Percentiles rank a stretch among this genome's conserved stretches.
Evolutionary conservation across 257 asterid species (phyloP).

Genomic region (Primulina huaijiensis): DNA sequence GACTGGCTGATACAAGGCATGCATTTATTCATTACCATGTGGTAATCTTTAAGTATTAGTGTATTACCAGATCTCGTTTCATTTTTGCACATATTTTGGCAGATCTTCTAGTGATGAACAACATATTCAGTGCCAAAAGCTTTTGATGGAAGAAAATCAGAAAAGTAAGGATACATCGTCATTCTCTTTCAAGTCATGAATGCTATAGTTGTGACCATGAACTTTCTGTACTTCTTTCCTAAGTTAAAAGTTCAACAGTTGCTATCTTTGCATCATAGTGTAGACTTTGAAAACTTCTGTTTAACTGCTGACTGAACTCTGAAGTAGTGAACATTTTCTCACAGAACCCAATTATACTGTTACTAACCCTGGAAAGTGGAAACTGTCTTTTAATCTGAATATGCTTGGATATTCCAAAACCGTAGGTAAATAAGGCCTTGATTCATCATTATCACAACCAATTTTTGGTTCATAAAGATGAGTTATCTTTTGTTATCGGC

Average conservation of each 20-base stretch:
- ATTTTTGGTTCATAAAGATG: neutral
- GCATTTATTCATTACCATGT: conserved; percentile 16
- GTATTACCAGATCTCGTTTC: conserved; percentile 6
- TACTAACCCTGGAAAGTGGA: conserved; percentile 1
- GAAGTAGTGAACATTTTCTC: neutral
- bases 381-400: conserved; percentile 4
- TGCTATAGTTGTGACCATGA: conserved; percentile 1
- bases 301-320: neutral
- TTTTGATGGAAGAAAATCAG: conserved; percentile 55
- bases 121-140: conserved; percentile 43
- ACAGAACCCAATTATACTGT: conserved; percentile 8
- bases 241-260: neutral
- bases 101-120: conserved; percentile 63
- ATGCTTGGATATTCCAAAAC: conserved; percentile 11
- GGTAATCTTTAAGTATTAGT: conserved; percentile 6
- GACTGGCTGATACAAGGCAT: conserved; percentile 54
- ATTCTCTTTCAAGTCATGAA: neutral
- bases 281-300: conserved; percentile 7
- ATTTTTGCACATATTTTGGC: conserved; percentile 24
- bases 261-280: neutral
- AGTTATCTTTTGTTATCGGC: neutral
- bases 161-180: conserved; percentile 51
- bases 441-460: conserved; percentile 9
- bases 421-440: neutral
- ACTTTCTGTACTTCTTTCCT: conserved; percentile 15